A percentile compares a stretch with the other conserved stretches of the same genome.
Evolutionary conservation across 805 yeast species (phyloP).

Genomic region (Candida railenensis): DNA sequence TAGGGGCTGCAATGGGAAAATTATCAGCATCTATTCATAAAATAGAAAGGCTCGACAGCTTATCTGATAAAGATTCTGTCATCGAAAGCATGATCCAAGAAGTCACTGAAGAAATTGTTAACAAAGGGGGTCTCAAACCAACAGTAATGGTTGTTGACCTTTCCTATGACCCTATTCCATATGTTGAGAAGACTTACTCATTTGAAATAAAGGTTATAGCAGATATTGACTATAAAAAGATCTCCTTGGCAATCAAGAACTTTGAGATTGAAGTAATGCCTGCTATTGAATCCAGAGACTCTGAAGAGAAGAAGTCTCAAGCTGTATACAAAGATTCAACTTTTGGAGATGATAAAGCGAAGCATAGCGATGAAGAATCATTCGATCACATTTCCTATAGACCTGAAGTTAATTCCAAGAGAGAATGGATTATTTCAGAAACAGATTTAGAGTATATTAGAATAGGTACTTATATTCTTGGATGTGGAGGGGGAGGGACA

Average conservation of each 20-base stretch:
- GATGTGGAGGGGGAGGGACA: constrained; percentile 54
- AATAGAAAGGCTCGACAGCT: constrained; percentile 11
- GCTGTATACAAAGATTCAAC: constrained; percentile 17
- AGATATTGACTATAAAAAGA: constrained; percentile 40
- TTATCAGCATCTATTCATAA: constrained; percentile 30
- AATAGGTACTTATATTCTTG: constrained; percentile 48
- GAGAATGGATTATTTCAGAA: constrained; percentile 41
- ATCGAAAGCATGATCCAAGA: constrained; percentile 15
- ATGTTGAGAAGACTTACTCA: constrained; percentile 30
- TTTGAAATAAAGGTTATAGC: constrained; percentile 42
- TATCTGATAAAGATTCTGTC: constrained; percentile 10
- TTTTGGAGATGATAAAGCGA: neutral
- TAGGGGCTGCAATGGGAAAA: constrained; percentile 50
- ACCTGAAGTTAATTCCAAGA: constrained; percentile 22
- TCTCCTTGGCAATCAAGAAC: constrained; percentile 3
- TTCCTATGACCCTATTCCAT: constrained; percentile 28
- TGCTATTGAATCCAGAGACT: neutral
- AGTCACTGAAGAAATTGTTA: constrained; percentile 15
- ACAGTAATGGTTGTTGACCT: constrained; percentile 22
- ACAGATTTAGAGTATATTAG: constrained; percentile 39
- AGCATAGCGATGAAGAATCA: neutral
- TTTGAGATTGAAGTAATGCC: neutral
- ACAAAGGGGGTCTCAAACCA: constrained; percentile 23
- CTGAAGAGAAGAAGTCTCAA: constrained; percentile 7
- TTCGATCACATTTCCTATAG: constrained; percentile 18